A percentile compares a stretch with the other conserved stretches of the same genome.
Evolutionary conservation across 2,329 filamentous ascomycete genomes (phyloP).

Genomic region (Penicillium sp.): DNA sequence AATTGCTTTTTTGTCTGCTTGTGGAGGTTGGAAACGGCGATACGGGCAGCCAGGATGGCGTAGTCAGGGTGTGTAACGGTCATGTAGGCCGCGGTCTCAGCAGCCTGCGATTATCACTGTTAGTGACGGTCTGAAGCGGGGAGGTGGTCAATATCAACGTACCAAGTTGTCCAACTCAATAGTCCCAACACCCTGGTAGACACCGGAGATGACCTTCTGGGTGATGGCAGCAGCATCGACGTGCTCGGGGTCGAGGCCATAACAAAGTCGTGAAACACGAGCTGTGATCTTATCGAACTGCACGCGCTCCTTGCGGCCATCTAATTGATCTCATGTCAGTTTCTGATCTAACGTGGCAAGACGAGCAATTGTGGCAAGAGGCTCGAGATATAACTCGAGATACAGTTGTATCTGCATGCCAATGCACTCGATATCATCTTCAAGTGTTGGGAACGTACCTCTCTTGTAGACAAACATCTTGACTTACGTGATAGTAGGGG

Average conservation of each 20-base stretch:
- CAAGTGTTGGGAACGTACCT: conserved; percentile 46
- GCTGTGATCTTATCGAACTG: conserved; percentile 99
- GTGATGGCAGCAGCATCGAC: conserved; percentile 98
- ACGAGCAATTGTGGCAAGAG: neutral
- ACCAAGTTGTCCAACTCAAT: conserved; percentile 96
- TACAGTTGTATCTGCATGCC: conserved; percentile 3
- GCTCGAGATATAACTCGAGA: neutral
- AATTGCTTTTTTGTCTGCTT: conserved; percentile 99
- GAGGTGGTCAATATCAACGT: conserved; percentile 40
- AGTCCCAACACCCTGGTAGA: conserved; percentile 97
- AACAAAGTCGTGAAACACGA: conserved; percentile 95
- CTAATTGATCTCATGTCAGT: conserved; percentile 51
- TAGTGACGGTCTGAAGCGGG: conserved; percentile 3
- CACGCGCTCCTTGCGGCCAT: conserved; percentile 99
- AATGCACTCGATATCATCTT: neutral
- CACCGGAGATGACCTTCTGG: conserved; percentile 98
- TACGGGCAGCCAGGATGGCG: conserved; percentile 95
- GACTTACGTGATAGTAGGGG: conserved; percentile 15
- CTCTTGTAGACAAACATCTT: conserved; percentile 66
- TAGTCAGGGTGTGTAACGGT: conserved; percentile 99
- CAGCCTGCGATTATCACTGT: conserved; percentile 64
- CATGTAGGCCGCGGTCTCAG: conserved; percentile 99
- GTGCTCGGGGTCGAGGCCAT: conserved; percentile 92
- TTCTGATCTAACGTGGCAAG: conserved; percentile 21
- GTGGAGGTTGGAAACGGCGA: conserved; percentile 98